Percentiles rank a stretch among this genome's conserved stretches.
Conservation (phyloP, 1,139 yeast genomes). For the Chernovozyma aurita region DNA sequence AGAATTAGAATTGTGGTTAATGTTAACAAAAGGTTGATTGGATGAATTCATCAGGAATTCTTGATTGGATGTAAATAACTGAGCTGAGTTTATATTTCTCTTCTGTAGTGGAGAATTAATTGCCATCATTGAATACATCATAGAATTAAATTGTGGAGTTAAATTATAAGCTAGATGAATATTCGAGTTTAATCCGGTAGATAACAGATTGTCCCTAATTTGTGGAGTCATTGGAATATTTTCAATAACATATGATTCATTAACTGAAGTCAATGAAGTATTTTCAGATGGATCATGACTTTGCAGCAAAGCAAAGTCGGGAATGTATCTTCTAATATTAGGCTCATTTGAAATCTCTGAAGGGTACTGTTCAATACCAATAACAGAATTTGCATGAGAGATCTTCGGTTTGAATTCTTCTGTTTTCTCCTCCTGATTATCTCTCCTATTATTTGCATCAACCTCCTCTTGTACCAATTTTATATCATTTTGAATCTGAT, state of each 20-base stretch:
- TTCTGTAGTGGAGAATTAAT: slow-evolving; percentile 30
- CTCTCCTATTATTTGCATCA: neutral
- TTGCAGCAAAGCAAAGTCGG: slow-evolving; percentile 16
- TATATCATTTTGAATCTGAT: neutral
- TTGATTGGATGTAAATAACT: slow-evolving; percentile 18
- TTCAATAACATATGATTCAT: slow-evolving; percentile 11
- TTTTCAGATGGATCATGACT: neutral
- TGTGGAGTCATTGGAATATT: slow-evolving; percentile 35
- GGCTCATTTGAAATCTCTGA: neutral
- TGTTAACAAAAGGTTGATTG: slow-evolving; percentile 1
- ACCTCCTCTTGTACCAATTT: slow-evolving; percentile 2
- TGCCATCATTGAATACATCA: slow-evolving; percentile 39
- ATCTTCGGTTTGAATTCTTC: slow-evolving; percentile 16
- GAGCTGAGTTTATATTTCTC: slow-evolving; percentile 3
- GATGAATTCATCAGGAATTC: slow-evolving; percentile 18
- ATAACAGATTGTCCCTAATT: slow-evolving; percentile 25
- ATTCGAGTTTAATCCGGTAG: slow-evolving; percentile 34
- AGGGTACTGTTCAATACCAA: slow-evolving; percentile 22
- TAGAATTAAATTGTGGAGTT: slow-evolving; percentile 42
- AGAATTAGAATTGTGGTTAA: neutral
- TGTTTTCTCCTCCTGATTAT: too few relatives aligned
- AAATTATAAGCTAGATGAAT: slow-evolving; percentile 25
- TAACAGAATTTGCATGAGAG: slow-evolving; percentile 26
- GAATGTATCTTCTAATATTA: slow-evolving; percentile 26
- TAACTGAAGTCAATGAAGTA: slow-evolving; percentile 9